phyloP scores from a whole-genome alignment of 768 basidiomycete genomes.

The Boletus fagicola region DNA sequence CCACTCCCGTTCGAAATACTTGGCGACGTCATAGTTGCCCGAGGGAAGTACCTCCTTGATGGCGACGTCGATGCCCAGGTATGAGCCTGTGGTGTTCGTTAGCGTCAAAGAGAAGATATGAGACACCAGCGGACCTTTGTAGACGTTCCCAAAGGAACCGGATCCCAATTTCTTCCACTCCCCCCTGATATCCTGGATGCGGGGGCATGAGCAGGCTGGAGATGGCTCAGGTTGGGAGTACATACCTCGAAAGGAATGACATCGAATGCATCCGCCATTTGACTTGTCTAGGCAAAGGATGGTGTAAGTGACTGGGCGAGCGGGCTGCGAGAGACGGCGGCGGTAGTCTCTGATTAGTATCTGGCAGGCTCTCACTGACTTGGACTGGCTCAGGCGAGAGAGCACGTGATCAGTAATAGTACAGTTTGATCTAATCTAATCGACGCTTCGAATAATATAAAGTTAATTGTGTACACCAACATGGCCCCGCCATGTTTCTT shows the following conservation, averaged over 20 bases:
- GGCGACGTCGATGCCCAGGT: slow-evolving; percentile 94
- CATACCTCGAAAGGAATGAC: slow-evolving; percentile 82
- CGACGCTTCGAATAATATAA: neutral
- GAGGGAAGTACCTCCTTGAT: slow-evolving; percentile 96
- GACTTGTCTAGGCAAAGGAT: neutral
- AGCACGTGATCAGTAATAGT: slow-evolving; percentile 23
- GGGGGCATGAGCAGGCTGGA: neutral
- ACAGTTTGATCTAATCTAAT: slow-evolving; percentile 15
- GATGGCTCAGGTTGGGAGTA: slow-evolving; percentile 1
- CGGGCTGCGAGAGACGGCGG: slow-evolving; percentile 4
- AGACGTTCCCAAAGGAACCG: slow-evolving; percentile 93
- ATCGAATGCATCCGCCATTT: slow-evolving; percentile 73
- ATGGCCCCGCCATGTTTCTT: neutral
- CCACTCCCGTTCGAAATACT: slow-evolving; percentile 99
- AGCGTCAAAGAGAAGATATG: neutral
- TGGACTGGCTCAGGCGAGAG: slow-evolving; percentile 15
- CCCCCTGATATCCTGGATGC: slow-evolving; percentile 74
- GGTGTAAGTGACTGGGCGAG: neutral
- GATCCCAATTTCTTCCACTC: slow-evolving; percentile 87
- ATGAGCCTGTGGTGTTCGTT: slow-evolving; percentile 53
- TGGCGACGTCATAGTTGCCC: slow-evolving; percentile 88
- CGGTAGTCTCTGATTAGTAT: neutral
- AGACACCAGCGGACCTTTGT: slow-evolving; percentile 51
- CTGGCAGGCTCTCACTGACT: slow-evolving; percentile 1
- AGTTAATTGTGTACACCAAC: slow-evolving; percentile 2